These are phyloP conservation scores for Sodiomyces alkalinus DNA, from an alignment of 2,329 filamentous ascomycete species.

Conservation along the genomic window DNA sequence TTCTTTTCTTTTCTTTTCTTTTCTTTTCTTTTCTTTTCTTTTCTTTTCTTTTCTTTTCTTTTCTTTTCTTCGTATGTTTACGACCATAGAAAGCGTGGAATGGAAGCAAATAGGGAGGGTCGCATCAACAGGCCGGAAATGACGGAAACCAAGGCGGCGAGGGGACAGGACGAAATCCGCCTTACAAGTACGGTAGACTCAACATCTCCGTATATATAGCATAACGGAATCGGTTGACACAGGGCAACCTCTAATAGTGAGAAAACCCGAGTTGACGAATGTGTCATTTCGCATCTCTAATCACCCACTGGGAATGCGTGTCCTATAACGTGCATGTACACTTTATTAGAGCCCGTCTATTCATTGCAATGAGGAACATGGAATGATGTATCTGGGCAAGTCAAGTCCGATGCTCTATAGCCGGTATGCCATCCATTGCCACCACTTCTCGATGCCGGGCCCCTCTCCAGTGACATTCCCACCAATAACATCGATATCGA, in stretches of 20 bases:
- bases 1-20: neutral
- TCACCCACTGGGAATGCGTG: too few relatives aligned
- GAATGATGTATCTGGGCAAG: constrained; percentile 5
- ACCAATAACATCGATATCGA: constrained; percentile 61
- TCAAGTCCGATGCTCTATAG: too few relatives aligned
- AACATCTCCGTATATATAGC: constrained; percentile 19
- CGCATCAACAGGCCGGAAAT: constrained; percentile 8
- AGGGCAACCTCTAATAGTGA: constrained; percentile 4
- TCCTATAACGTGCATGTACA: too few relatives aligned
- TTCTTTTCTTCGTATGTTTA: neutral
- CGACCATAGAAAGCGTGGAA: constrained; percentile 8
- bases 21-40: constrained; percentile 2
- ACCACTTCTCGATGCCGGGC: constrained; percentile 70
- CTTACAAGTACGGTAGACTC: constrained; percentile 24
- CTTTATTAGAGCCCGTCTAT: too few relatives aligned
- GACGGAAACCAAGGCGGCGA: neutral
- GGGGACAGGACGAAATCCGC: too few relatives aligned
- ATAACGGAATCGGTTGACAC: too few relatives aligned
- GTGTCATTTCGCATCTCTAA: too few relatives aligned
- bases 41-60: constrained; percentile 2
- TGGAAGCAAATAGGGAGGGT: constrained; percentile 7
- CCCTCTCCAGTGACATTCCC: constrained; percentile 50
- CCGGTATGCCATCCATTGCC: constrained; percentile 72
- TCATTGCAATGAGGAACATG: too few relatives aligned
- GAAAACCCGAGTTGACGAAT: too few relatives aligned